These are phyloP conservation scores for Inga laurina DNA, from an alignment of 306 rosid species.

Conservation along the genomic window DNA sequence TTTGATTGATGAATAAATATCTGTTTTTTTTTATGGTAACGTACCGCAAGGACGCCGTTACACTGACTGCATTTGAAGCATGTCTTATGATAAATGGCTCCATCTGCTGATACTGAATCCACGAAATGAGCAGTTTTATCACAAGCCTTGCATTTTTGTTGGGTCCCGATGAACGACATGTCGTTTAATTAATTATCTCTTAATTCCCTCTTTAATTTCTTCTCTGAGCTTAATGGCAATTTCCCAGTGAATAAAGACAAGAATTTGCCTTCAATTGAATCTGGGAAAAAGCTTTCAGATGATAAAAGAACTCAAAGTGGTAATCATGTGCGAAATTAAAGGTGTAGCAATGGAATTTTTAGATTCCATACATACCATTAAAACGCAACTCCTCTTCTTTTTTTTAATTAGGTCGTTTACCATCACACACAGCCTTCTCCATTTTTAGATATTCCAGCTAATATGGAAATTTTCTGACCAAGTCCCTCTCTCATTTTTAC, in stretches of 20 bases:
- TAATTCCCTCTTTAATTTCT: neutral
- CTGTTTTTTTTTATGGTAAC: neutral
- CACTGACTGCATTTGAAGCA: constrained; percentile 81
- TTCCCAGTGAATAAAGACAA: neutral
- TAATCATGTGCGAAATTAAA: constrained; percentile 28
- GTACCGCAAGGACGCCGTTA: constrained; percentile 67
- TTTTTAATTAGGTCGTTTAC: neutral
- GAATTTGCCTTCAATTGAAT: neutral
- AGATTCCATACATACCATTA: neutral
- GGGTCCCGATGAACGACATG: constrained; percentile 83
- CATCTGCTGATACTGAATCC: constrained; percentile 64
- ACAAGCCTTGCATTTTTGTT: constrained; percentile 77
- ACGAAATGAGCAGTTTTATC: constrained; percentile 71
- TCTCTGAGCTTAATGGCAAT: neutral
- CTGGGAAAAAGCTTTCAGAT: constrained; percentile 11
- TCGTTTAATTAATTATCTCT: neutral
- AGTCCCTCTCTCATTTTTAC: neutral
- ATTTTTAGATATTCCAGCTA: constrained; percentile 12
- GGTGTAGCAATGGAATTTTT: constrained; percentile 29
- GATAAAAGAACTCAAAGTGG: constrained; percentile 22
- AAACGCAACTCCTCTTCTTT: neutral
- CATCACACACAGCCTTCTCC: neutral
- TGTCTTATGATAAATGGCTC: constrained; percentile 53
- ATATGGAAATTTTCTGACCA: constrained; percentile 29
- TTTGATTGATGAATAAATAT: neutral